Base-by-base conservation (phyloP, 2,329 filamentous ascomycete species). In the Colletotrichum gigasporum region DNA sequence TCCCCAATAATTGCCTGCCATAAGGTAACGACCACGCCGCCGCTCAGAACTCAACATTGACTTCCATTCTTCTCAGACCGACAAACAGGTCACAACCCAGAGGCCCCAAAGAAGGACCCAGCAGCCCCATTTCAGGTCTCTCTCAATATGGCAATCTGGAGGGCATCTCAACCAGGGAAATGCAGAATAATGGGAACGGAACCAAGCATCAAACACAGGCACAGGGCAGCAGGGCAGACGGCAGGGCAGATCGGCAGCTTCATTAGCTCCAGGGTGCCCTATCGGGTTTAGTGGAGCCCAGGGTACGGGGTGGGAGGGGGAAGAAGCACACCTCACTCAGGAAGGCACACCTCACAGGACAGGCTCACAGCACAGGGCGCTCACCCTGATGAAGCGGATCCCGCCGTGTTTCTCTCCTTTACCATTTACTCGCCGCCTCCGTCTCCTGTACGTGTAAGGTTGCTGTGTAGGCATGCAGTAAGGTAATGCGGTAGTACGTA, bases 161-260 rank as follows among this genome's bases (percentile, higher is more conserved):
- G 14, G 24, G 6, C 16, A 41, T 16, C 9, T 5, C 37, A 16
- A n/a, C 11, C 42, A 45, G 42, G 42, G 11, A 5, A 26, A 26
- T 24, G 42, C n/a, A n/a, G n/a, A n/a, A n/a, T n/a, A 28, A 18
- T 28, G 8, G 10, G 42, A n/a, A 45, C 42, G 42, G 26, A 28
- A 14, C 16, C 44, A 28, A 9, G 26, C 30, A 26, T 45, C 14
- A n/a, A 14, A n/a, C 8, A n/a, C n/a, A n/a, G n/a, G n/a, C n/a
- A n/a, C n/a, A n/a, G n/a, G n/a, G n/a, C 14, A 22, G 42, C 42
- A 37, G 47, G 47, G 47, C 28, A 51, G 47, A 51, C n/a, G 45
- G 47, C 18, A 32, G 30, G 47, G 18, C 30, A n/a, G n/a, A n/a
- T n/a, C 30, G 30, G 39, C 39, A 10, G 10, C 39, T 20, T 24